Percentiles rank a stretch among this genome's conserved stretches.
Evolutionary conservation across 192 early-diverging fungal genomes (phyloP).

Genomic region (Entomortierella beljakovae): DNA sequence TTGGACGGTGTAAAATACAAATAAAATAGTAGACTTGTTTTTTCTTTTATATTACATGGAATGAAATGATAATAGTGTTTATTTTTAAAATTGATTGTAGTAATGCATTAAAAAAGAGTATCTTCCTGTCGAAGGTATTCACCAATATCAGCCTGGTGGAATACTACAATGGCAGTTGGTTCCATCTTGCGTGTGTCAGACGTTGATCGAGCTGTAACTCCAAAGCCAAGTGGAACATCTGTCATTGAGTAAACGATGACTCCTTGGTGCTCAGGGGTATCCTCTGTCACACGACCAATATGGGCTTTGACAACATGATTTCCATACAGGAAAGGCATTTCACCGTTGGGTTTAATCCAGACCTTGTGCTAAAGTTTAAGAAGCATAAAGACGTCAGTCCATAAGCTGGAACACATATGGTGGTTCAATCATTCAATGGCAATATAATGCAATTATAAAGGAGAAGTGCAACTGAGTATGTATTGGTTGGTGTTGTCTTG

Average conservation of each 20-base stretch:
- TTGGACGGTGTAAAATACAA: no score
- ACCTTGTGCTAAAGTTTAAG: constrained; percentile 84
- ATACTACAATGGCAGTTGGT: constrained; percentile 93
- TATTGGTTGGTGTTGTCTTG: no score
- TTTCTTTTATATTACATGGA: no score
- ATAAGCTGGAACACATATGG: no score
- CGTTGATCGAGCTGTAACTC: constrained; percentile 94
- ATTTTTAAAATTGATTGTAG: neutral
- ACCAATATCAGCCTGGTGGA: constrained; percentile 98
- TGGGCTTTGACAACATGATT: constrained; percentile 99
- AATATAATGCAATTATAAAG: no score
- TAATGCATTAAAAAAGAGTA: constrained; percentile 69
- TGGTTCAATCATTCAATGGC: no score
- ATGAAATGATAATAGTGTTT: no score
- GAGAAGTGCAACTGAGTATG: no score
- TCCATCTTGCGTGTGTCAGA: constrained; percentile 92
- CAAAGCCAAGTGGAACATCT: constrained; percentile 96
- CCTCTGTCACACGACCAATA: constrained; percentile 96
- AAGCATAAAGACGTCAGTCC: neutral
- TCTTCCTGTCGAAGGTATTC: constrained; percentile 92
- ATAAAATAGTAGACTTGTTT: no score
- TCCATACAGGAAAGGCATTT: constrained; percentile 99
- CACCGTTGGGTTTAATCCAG: constrained; percentile 99
- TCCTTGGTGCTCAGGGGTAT: constrained; percentile 98
- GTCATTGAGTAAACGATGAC: constrained; percentile 95